Evolutionary conservation across 345 rosid species (phyloP).

Genomic region (Melastoma malabathricum): DNA sequence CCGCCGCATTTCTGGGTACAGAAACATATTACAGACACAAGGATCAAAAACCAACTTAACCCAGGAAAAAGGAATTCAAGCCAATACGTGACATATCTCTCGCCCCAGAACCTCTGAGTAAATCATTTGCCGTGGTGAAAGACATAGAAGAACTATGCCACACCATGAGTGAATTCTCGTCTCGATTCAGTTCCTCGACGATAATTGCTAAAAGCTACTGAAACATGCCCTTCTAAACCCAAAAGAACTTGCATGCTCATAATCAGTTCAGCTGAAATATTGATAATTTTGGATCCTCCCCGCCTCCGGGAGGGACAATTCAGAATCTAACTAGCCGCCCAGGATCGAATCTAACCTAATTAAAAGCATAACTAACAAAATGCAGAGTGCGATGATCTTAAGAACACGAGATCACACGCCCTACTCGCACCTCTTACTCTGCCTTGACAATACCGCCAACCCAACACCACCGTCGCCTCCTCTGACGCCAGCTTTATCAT

Average conservation of each 20-base stretch:
- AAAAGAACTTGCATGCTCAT: too few species aligned
- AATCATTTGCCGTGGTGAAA: not conserved
- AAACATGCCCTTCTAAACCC: too few species aligned
- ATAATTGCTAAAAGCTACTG: too few species aligned
- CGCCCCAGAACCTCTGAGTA: not conserved
- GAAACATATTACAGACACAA: not conserved
- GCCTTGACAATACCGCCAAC: constrained; percentile 27
- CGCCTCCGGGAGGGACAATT: too few species aligned
- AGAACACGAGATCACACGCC: too few species aligned
- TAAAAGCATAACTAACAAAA: not conserved
- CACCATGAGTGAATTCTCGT: too few species aligned
- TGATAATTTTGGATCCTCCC: too few species aligned
- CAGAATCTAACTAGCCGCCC: too few species aligned
- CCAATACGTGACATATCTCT: too few species aligned
- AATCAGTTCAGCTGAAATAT: too few species aligned
- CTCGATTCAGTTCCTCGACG: too few species aligned
- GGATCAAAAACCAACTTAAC: not conserved
- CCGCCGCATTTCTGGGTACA: constrained; percentile 27
- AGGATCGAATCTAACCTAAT: not conserved
- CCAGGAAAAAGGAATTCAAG: not conserved
- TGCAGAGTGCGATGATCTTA: not conserved
- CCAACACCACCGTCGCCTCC: constrained; percentile 10
- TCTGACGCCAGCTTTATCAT: constrained; percentile 18
- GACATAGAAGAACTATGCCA: too few species aligned
- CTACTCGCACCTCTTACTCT: constrained; percentile 33